Percentiles rank a stretch among this genome's conserved stretches.
Evolutionary conservation across 352 stramenopile genomes (phyloP).

Genomic region (Pseudoperonospora humuli): DNA sequence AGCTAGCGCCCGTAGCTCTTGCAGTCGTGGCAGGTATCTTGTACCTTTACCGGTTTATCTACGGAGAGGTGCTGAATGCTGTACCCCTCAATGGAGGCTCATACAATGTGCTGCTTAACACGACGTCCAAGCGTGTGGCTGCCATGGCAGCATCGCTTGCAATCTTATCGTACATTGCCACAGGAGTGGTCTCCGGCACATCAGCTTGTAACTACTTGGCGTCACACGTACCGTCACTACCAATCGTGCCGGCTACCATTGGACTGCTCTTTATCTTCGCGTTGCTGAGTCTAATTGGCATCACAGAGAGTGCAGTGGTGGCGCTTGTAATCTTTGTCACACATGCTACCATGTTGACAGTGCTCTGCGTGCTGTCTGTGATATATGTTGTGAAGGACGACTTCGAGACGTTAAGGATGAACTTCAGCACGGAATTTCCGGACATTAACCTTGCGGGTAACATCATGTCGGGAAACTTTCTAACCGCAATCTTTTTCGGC

Average conservation of each 20-base stretch:
- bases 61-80: conserved; percentile 90
- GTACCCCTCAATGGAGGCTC: conserved; percentile 93
- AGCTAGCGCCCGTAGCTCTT: conserved; percentile 86
- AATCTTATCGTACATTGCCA: conserved; percentile 95
- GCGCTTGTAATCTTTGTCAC: conserved; percentile 89
- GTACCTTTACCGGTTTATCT: conserved; percentile 90
- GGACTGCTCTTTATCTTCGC: conserved; percentile 90
- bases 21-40: conserved; percentile 85
- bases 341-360: conserved; percentile 78
- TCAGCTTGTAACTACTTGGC: conserved; percentile 84
- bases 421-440: conserved; percentile 82
- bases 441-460: conserved; percentile 83
- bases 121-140: conserved; percentile 89
- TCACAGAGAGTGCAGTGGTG: conserved; percentile 88
- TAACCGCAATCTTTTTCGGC: conserved; percentile 88
- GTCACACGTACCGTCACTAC: conserved; percentile 62
- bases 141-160: conserved; percentile 90
- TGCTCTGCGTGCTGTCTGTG: conserved; percentile 72
- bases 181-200: conserved; percentile 83
- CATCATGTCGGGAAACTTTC: conserved; percentile 69
- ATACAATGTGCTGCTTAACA: conserved; percentile 95
- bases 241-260: conserved; percentile 73
- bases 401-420: conserved; percentile 67
- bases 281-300: conserved; percentile 86
- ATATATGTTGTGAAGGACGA: conserved; percentile 79